Evolutionary conservation across 176 grass and related monocot species (phyloP).

Genomic region (Oryza meyeriana): DNA sequence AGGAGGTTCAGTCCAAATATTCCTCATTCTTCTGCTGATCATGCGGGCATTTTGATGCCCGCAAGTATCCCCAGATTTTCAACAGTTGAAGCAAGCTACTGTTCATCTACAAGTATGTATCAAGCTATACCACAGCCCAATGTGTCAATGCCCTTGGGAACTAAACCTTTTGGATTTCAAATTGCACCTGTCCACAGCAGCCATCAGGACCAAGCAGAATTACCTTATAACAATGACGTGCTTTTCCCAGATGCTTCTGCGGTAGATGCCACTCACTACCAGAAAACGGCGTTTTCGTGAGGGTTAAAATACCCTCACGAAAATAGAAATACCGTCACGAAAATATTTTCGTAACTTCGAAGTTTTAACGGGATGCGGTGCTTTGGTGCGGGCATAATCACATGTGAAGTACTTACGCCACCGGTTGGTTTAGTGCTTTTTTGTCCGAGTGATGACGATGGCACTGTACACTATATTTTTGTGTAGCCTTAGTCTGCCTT

Average conservation of each 20-base stretch:
- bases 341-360: no score
- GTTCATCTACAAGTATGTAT: slow-evolving; percentile 26
- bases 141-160: slow-evolving; percentile 12
- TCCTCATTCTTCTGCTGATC: slow-evolving; percentile 9
- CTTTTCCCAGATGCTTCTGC: not conserved
- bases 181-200: slow-evolving; percentile 5
- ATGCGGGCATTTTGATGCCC: not conserved
- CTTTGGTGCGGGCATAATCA: no score
- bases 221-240: not conserved
- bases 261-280: not conserved
- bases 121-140: not conserved
- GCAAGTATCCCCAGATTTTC: slow-evolving; percentile 17
- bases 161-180: slow-evolving; percentile 13
- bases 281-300: no score
- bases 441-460: no score
- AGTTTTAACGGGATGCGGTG: no score
- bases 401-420: no score
- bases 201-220: slow-evolving; percentile 1
- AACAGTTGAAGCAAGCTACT: slow-evolving; percentile 21
- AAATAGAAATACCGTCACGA: no score
- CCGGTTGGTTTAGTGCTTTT: no score
- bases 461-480: no score
- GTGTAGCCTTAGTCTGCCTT: no score
- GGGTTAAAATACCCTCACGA: no score
- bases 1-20: slow-evolving; percentile 12